Percentiles rank a stretch among this genome's conserved stretches.
Conservation (phyloP, 1,284 basidiomycete species). For the Marasmius tenuissimus region DNA sequence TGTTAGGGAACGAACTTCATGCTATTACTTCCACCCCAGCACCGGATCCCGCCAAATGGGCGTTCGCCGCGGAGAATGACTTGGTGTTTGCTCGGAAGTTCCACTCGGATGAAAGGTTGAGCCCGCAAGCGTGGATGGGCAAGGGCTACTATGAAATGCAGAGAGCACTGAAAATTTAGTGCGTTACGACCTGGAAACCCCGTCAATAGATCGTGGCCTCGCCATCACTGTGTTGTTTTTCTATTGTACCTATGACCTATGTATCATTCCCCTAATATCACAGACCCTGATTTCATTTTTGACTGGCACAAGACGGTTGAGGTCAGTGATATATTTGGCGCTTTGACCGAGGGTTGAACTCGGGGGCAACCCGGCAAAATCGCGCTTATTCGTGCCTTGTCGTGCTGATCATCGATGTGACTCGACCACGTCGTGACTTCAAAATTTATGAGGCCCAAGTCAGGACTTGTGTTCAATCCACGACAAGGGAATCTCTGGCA, state of each 20-base stretch:
- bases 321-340: background rate
- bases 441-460: background rate
- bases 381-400: background rate
- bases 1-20: slow-evolving; percentile 53
- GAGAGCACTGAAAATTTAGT: slow-evolving; percentile 19
- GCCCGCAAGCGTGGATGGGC: slow-evolving; percentile 56
- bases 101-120: slow-evolving; percentile 36
- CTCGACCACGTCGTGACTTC: background rate
- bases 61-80: slow-evolving; percentile 60
- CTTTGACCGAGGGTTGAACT: background rate
- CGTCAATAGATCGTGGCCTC: background rate
- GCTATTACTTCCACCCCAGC: slow-evolving; percentile 55
- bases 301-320: too few relatives aligned
- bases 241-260: background rate
- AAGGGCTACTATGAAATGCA: slow-evolving; percentile 47
- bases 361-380: background rate
- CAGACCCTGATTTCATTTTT: too few relatives aligned
- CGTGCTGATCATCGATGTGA: background rate
- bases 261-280: too few relatives aligned
- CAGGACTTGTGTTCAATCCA: background rate
- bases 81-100: slow-evolving; percentile 42
- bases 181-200: background rate
- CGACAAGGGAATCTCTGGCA: background rate
- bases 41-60: slow-evolving; percentile 59
- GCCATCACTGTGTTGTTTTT: background rate